Evolutionary conservation across 2,329 filamentous ascomycete species (phyloP).

Genomic region (Penicillium paneum): DNA sequence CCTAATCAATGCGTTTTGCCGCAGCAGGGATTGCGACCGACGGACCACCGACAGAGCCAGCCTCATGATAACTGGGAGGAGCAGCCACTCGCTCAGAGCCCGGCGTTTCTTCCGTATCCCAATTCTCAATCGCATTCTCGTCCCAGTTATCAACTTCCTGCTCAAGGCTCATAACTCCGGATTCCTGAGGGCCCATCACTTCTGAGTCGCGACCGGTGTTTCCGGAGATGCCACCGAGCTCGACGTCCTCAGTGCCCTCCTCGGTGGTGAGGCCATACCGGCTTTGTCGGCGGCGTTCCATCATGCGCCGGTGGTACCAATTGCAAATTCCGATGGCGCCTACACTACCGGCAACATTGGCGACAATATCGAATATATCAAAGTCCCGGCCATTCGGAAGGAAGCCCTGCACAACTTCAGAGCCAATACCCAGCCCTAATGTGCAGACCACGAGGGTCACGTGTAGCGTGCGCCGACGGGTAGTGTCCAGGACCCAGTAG

Average conservation of each 20-base stretch:
- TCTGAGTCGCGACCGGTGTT: constrained; percentile 38
- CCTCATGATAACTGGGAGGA: constrained; percentile 22
- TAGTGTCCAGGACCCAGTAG: constrained; percentile 96
- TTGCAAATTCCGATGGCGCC: constrained; percentile 69
- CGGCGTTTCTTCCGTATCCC: constrained; percentile 57
- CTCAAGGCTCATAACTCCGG: constrained; percentile 65
- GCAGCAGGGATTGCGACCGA: constrained; percentile 20
- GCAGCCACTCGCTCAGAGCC: constrained; percentile 22
- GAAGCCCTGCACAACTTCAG: constrained; percentile 57
- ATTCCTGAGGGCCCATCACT: constrained; percentile 56
- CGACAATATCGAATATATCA: constrained; percentile 81
- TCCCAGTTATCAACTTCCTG: constrained; percentile 92
- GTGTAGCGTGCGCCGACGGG: constrained; percentile 78
- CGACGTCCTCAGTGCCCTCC: constrained; percentile 59
- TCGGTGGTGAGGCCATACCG: constrained; percentile 70
- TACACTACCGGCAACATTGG: constrained; percentile 78
- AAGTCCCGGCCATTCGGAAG: constrained; percentile 70
- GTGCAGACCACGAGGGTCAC: constrained; percentile 80
- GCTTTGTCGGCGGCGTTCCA: constrained; percentile 75
- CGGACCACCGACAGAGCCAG: constrained; percentile 13
- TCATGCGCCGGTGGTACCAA: constrained; percentile 94
- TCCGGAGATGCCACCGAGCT: constrained; percentile 61
- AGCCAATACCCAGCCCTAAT: constrained; percentile 54
- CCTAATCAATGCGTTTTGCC: constrained; percentile 36
- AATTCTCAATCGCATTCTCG: constrained; percentile 70